Base-by-base conservation (phyloP, 306 rosid species). In the Dryas octopetala region DNA sequence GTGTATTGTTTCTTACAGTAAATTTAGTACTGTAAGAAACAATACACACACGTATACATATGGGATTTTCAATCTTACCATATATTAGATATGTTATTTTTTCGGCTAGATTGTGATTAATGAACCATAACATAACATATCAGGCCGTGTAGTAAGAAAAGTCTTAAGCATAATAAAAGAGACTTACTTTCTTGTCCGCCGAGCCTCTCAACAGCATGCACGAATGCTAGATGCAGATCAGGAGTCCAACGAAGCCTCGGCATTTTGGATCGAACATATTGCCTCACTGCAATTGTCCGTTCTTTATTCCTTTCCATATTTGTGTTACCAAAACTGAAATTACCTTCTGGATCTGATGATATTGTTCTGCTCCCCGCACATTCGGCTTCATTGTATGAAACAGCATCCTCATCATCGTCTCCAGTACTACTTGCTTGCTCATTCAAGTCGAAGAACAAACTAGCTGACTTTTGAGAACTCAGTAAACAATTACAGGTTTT, bases 231-330 rank as follows among this genome's bases (percentile, higher is more conserved):
- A 82, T 91, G 98, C 63, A 93, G 98, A 48, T 93, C 88, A 50
- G 92, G 92, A 80, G 97, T 93, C 97, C 98, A 91, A 1, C 96
- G 87, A 78, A 90, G 98, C 76, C 97, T 80, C 44, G 97, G 96
- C 93, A 89, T 80, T 79, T 89, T 93, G 5, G 97, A 93, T 80
- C 97, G 78, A 70, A 88, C 84, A 61, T 93, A 87, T 53, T 85
- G 89, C 82, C 98, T 89, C 8, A 90, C 90, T 19, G 74, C 69
- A 14, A 68, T 62, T 47, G 76, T 82, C 71, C 84, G 73, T 48
- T 78, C 83, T 71, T 83, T 19, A 19, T 19, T 79, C 45, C 68
- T 84, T 68, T 89, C 78, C 73, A 4, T 55, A 38, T 16, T 64
- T 12, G 59, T 65, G 28, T 64, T 64, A 71, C 71, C 71, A n/a